Evolutionary conservation across 352 stramenopile genomes (phyloP), one percentile per base, ranked within the genome.

Genomic region (Globisporangium viniferum): DNA sequence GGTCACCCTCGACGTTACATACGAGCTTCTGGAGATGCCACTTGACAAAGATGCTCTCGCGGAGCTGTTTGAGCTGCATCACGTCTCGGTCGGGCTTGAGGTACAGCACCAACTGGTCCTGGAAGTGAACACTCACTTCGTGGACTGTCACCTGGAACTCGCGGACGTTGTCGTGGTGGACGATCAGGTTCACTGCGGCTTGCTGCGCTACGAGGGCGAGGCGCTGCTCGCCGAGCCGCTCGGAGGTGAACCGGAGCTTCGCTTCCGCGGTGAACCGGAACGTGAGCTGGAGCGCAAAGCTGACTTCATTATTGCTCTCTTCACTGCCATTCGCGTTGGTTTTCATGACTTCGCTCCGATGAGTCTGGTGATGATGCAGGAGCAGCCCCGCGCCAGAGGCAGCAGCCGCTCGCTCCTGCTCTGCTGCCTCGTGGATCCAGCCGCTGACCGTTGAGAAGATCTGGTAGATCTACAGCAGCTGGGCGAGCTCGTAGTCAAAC

Each of bases 141-240:
- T 87, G 72, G 3, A 90, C 60, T 31, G 80, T 89, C 49, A 90
- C 57, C 49, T 92, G 80, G 10, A 89, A 31, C 31, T 90, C 80
- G 14, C 64, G 71, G 6, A 69, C 60, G 1, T 67, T 71, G 33
- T 80, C 70, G 9, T 73, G 79, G 39, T 87, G 72, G 24, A 86
- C 65, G 57, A 89, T 89, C 62, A 82, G 53, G 57, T 84, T 92
- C 8, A 87, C 56, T 2, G 77, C 75, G 1, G 70, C 74, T 49
- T 83, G 72, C 51, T 87, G 77, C 2, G 69, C 73, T 33, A 73
- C 60, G 4, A 88, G 35, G 0, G 71, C 64, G n/a, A 90, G 6
- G 20, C 78, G 74, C 1, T 88, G 64, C 6, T 66, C 68, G 22
- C 80, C 80, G 41, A 79, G 61, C 1, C 71, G 75, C 35, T 76